These are phyloP conservation scores for Chlamydomonas sp. DNA, from an alignment of 139 green algal species.

Conservation along the genomic window DNA sequence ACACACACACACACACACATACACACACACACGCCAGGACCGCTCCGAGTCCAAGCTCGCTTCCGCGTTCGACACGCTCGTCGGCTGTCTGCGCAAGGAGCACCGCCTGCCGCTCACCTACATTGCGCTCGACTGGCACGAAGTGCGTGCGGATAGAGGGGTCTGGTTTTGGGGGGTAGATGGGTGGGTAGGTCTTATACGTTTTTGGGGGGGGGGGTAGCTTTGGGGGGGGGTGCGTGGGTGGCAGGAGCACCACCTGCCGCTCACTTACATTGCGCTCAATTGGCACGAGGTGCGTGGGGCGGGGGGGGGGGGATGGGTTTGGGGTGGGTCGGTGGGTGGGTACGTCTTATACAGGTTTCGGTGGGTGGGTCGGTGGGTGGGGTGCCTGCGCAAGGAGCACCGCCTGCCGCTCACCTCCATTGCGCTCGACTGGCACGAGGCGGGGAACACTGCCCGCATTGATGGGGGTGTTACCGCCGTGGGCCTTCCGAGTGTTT, in stretches of 20 bases:
- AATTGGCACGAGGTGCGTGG: constrained; percentile 96
- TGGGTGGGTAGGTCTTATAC: too few species aligned
- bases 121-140: constrained; percentile 89
- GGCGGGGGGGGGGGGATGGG: too few species aligned
- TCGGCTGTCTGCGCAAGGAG: constrained; percentile 39
- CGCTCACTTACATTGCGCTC: constrained; percentile 49
- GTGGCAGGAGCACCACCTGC: constrained; percentile 36
- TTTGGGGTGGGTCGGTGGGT: too few species aligned
- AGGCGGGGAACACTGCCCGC: too few species aligned
- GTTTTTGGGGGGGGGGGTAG: constrained; percentile 2
- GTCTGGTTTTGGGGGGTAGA: too few species aligned
- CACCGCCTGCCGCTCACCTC: constrained; percentile 34
- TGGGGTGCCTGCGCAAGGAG: constrained; percentile 39
- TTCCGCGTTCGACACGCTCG: constrained; percentile 45
- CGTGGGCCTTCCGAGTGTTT: too few species aligned
- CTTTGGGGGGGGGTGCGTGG: background rate
- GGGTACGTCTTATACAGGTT: too few species aligned
- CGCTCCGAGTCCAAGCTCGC: constrained; percentile 51
- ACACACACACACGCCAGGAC: too few species aligned
- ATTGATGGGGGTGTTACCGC: too few species aligned
- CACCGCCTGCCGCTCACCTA: constrained; percentile 35
- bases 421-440: constrained; percentile 89
- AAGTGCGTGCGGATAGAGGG: too few species aligned
- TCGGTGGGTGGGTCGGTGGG: too few species aligned
- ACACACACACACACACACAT: too few species aligned